phyloP scores from a whole-genome alignment of 331 rosid genomes.

The Acacia concinna region DNA sequence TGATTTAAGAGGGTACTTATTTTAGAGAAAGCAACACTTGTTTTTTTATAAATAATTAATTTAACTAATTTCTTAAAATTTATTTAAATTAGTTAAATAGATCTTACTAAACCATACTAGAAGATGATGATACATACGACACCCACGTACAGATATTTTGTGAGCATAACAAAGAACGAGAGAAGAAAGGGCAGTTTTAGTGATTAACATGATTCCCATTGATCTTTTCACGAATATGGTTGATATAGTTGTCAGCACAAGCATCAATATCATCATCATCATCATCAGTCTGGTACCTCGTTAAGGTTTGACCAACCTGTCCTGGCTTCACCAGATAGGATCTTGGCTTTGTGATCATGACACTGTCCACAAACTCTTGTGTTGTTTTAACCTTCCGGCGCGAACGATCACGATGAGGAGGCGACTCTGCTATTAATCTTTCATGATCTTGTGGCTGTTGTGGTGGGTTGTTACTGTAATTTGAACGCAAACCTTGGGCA shows the following conservation, averaged over 20 bases:
- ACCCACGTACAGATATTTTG: background rate
- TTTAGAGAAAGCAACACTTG: too few species aligned
- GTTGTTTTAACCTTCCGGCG: background rate
- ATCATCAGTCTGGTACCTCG: background rate
- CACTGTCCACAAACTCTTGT: background rate
- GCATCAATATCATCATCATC: constrained; percentile 28
- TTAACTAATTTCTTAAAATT: too few species aligned
- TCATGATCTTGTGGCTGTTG: background rate
- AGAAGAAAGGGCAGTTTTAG: background rate
- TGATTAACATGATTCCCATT: background rate
- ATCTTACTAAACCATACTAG: background rate
- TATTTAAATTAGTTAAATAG: too few species aligned
- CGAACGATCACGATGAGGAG: background rate
- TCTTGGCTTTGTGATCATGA: background rate
- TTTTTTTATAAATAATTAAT: too few species aligned
- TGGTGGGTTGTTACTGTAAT: background rate
- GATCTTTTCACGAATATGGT: constrained; percentile 25
- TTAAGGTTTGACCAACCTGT: background rate
- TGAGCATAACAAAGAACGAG: background rate
- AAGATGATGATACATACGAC: background rate
- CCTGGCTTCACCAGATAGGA: constrained; percentile 20
- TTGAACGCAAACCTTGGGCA: background rate
- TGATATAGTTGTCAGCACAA: constrained; percentile 32
- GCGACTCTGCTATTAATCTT: background rate
- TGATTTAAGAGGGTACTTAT: too few species aligned